Base-by-base conservation (phyloP, 2,329 filamentous ascomycete genomes). In the Beauveria scarabaeidicola region DNA sequence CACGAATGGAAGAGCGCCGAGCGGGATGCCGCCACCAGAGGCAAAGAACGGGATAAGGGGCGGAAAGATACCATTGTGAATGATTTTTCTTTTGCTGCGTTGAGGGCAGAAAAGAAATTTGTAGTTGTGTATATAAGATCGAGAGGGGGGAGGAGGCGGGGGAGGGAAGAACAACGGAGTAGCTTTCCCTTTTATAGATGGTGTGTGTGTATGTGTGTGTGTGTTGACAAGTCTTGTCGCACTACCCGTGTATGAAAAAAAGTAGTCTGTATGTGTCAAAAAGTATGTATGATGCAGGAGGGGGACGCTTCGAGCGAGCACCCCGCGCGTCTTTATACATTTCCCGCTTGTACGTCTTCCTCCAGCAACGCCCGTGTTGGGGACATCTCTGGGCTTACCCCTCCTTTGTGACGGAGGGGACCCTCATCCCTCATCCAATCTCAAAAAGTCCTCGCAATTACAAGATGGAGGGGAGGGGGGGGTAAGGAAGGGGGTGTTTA, bases 41-140 rank as follows among this genome's bases (percentile, higher is more conserved):
- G 64, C 13, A 68, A 27, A 48, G 64, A 65, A 58, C 65, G 66
- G 50, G 68, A 66, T 41, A 68, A 57, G 58, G 67, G 68, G 63
- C 66, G 67, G 51, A 68, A 65, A 66, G 64, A 66, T 71, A 72
- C 70, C 70, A 72, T 71, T 64, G 57, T 66, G 63, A 62, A 47
- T 29, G 32, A 52, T 36, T 44, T 25, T 32, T 25, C n/a, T 47
- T 36, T 15, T 15, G 32, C 32, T 36, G 32, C 32, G 51, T 48
- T 23, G 29, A n/a, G 29, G 19, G 21, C 27, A 50, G 54, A 58
- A 36, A 43, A 43, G 1, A 19, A 5, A 6, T 36, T 41, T 47
- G 10, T 52, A 29, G 13, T n/a, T n/a, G n/a, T 52, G n/a, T 52
- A 23, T 46, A 36, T 29, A n/a, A 27, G 47, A 44, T 52, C 13